Base-by-base conservation (phyloP, 2,329 filamentous ascomycete species). In the Alternaria sp. region DNA sequence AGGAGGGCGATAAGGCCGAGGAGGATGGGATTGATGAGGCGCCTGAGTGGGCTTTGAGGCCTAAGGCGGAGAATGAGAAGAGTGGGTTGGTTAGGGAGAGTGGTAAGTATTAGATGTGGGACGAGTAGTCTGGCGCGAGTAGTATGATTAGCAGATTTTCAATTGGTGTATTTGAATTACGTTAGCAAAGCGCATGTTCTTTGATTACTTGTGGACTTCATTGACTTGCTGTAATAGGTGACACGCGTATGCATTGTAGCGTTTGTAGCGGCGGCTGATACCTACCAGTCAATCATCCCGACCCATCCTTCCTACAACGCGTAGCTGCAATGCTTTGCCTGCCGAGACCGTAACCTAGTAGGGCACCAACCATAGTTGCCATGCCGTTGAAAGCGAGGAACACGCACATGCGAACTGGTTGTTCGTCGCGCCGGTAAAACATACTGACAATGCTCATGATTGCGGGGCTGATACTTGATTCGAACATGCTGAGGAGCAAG, bases 1-100 rank as follows among this genome's bases (percentile, higher is more conserved):
- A 86, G 62, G 80, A 88, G 68, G 86, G 85, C 0, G 86, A 88
- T 62, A 80, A 83, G 70, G 84, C 86, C 17, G 86, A 89, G 66
- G 86, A 88, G 26, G 82, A 82, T 5, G 86, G 84, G 0, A 81
- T 82, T 53, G 86, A 89, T 73, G 85, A 85, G 70, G 81, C 86
- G 34, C 85, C 87, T 0, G 82, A 80, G 51, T 89, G 86, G 86
- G 83, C 80, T 51, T 78, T 79, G 74, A 80, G 79, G 74, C 83
- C 80, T 28, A 88, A 87, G 77, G 78, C 77, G 51, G 79, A 85
- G 70, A 89, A 89, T 70, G 84, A 86, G 75, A 79, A 82, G 62
- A 77, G 78, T 17, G 85, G 85, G 0, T 69, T 84, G 59, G 85
- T 88, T 9, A 85, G 82, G 69, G 62, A 69, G 62, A 71, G 66